Conservation (phyloP, 306 rosid genomes). For the Cucurbita pepo region DNA sequence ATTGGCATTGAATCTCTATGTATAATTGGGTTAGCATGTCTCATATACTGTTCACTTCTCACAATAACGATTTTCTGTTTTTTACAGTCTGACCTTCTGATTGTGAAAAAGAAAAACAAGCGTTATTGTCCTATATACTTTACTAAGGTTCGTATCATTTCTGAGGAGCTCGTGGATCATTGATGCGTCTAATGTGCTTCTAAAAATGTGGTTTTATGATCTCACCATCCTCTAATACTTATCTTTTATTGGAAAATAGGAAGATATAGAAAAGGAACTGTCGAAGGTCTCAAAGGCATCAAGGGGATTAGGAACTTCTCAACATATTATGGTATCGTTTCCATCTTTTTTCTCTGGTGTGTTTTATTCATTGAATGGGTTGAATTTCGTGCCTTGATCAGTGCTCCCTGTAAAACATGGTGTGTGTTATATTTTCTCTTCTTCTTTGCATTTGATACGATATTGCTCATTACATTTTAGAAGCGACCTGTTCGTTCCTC, state of each 20-base stretch:
- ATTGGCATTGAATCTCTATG: not conserved
- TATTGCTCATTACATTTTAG: not conserved
- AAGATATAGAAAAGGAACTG: constrained; percentile 79
- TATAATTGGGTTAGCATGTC: not conserved
- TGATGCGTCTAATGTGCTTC: not conserved
- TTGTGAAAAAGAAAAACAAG: constrained; percentile 75
- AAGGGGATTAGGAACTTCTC: constrained; percentile 55
- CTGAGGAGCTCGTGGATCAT: not conserved
- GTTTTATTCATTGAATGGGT: not conserved
- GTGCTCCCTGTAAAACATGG: not conserved
- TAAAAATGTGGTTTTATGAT: not conserved
- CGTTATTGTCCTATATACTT: constrained; percentile 91
- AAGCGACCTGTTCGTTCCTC: not conserved
- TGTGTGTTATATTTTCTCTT: not conserved
- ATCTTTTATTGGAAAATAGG: constrained; percentile 32
- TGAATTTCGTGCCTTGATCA: not conserved
- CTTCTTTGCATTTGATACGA: not conserved
- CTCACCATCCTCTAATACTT: not conserved
- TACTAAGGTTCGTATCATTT: constrained; percentile 52
- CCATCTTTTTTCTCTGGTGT: not conserved
- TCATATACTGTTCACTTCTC: not conserved
- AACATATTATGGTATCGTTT: constrained; percentile 51
- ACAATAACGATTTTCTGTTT: constrained; percentile 4
- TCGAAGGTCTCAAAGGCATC: constrained; percentile 51
- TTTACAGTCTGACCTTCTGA: constrained; percentile 81